These are phyloP conservation scores for Pythium chondricola DNA, from an alignment of 352 stramenopile species.

Conservation along the genomic window DNA sequence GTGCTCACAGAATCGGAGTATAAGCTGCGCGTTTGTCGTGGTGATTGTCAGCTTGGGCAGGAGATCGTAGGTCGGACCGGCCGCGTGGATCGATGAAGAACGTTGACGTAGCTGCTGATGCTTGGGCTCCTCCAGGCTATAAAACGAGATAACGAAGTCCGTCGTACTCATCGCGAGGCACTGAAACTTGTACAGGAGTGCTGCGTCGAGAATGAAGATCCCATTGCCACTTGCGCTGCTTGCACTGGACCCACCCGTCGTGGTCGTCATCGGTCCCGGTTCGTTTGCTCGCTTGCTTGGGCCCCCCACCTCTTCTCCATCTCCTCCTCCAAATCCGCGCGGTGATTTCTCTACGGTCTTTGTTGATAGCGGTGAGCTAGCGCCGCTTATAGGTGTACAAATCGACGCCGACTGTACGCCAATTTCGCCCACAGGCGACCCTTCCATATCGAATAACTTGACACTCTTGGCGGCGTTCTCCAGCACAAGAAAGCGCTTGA, in stretches of 20 bases:
- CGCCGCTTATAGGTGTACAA: no score
- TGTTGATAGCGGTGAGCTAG: no score
- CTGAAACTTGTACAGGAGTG: slow-evolving; percentile 52
- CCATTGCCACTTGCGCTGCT: slow-evolving; percentile 9
- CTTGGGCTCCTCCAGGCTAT: slow-evolving; percentile 56
- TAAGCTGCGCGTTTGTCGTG: slow-evolving; percentile 49
- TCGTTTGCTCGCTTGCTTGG: no score
- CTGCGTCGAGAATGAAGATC: slow-evolving; percentile 61
- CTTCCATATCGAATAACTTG: slow-evolving; percentile 58
- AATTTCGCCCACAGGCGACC: slow-evolving; percentile 49
- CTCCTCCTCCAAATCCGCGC: no score
- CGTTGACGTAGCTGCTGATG: slow-evolving; percentile 13
- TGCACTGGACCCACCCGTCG: not conserved
- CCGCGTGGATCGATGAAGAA: slow-evolving; percentile 11
- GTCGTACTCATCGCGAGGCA: slow-evolving; percentile 67
- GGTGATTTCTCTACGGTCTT: no score
- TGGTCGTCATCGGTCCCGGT: no score
- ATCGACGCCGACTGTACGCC: slow-evolving; percentile 15
- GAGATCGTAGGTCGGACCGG: slow-evolving; percentile 29
- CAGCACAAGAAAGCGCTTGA: slow-evolving; percentile 55
- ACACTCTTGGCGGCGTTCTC: slow-evolving; percentile 59
- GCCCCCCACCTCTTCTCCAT: not conserved
- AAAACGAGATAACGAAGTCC: slow-evolving; percentile 82
- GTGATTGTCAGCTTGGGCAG: slow-evolving; percentile 50
- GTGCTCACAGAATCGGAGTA: slow-evolving; percentile 60